Evolutionary conservation across 305 asterid genomes (phyloP), one percentile per base, ranked within the genome.

Genomic region (Fraxinus floribunda): DNA sequence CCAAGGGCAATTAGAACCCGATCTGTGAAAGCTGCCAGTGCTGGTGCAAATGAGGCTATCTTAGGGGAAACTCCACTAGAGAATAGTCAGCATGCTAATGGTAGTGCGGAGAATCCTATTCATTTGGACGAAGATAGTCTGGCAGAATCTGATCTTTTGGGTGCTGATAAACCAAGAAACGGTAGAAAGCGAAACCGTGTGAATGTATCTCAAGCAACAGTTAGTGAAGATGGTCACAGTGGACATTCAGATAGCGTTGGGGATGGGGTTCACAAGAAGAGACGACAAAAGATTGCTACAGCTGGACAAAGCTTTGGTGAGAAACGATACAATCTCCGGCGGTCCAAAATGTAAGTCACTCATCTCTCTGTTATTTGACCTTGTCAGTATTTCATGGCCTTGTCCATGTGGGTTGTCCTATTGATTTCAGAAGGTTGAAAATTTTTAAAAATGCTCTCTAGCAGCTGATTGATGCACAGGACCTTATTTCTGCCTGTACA

Each of bases 281-380:
- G 97, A 89, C 92, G 93, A 64, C 98, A 92, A 78, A 91, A 87
- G 80, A 90, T 84, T 82, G 89, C 84, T 76, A 89, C 86, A 22
- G 83, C 88, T 79, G 94, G 89, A 30, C 92, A 88, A 84, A 82
- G 64, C 81, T 64, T 83, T 85, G 93, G 83, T 77, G 97, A 88
- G 88, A 93, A 87, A 73, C 93, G 98, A 55, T 97, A 97, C 93
- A 95, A 97, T 88, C 97, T 97, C 85, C 95, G 99, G 60, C 91
- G 83, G 74, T 83, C 90, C 76, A 93, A 86, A 88, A 92, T 82
- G 99, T 95, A 86, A 86, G 91, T 82, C 76, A 68, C 36, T 9
- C 81, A 72, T 44, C 72, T 73, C 35, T 81, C 29, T 80, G 62
- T 80, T 2, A 18, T 26, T 71, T 71, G 38, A 30, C 8, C 16